Evolutionary conservation across 805 yeast species (phyloP).

Genomic region (Saturnispora quitensis): DNA sequence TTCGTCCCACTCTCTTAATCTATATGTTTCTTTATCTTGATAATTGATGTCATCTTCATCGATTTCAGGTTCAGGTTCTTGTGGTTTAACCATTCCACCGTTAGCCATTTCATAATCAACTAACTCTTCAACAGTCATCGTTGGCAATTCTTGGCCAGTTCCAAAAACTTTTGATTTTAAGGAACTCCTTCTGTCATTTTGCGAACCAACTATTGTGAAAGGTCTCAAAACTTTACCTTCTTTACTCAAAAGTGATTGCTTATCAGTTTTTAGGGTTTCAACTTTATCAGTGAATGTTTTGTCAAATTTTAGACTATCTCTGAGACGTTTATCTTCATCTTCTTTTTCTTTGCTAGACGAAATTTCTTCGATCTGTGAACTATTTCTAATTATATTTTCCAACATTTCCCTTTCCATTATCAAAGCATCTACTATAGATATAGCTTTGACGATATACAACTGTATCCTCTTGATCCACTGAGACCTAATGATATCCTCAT

Average conservation of each 20-base stretch:
- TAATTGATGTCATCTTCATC: conserved; percentile 57
- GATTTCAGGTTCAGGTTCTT: conserved; percentile 35
- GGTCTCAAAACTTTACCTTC: conserved; percentile 79
- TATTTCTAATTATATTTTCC: conserved; percentile 25
- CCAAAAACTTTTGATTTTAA: conserved; percentile 65
- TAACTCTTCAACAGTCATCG: conserved; percentile 90
- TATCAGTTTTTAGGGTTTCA: conserved; percentile 33
- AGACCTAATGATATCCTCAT: conserved; percentile 42
- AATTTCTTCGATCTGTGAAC: conserved; percentile 9
- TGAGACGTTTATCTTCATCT: conserved; percentile 7
- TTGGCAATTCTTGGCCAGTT: conserved; percentile 86
- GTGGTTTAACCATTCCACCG: conserved; percentile 60
- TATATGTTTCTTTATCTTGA: conserved; percentile 59
- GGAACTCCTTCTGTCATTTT: conserved; percentile 34
- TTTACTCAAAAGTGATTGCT: conserved; percentile 44
- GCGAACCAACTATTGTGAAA: conserved; percentile 57
- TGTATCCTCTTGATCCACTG: conserved; percentile 48
- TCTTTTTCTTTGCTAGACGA: conserved; percentile 5
- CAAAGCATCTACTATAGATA: conserved; percentile 47
- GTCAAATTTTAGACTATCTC: conserved; percentile 19
- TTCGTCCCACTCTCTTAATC: conserved; percentile 86
- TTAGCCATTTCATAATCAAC: conserved; percentile 76
- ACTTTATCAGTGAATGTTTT: conserved; percentile 51
- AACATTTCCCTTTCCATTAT: conserved; percentile 62
- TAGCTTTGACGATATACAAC: conserved; percentile 42